Evolutionary conservation across 768 basidiomycete species (phyloP).

Genomic region (Tremella mesenterica): DNA sequence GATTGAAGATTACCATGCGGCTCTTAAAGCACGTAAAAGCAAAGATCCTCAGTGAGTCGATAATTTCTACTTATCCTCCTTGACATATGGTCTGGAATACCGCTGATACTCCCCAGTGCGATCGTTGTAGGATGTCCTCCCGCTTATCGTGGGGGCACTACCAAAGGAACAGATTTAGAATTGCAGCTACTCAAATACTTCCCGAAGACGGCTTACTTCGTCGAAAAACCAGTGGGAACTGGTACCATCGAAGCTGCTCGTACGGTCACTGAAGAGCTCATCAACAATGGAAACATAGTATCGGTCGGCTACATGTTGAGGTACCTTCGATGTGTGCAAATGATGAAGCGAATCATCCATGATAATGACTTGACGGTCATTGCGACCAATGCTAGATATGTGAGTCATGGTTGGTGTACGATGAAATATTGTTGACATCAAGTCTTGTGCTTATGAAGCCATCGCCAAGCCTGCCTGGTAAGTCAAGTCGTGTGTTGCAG

Average conservation of each 20-base stretch:
- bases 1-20: constrained; percentile 69
- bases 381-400: constrained; percentile 91
- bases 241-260: constrained; percentile 62
- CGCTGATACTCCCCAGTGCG: constrained; percentile 49
- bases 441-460: constrained; percentile 48
- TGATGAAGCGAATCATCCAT: constrained; percentile 91
- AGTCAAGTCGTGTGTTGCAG: not conserved
- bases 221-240: constrained; percentile 87
- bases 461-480: constrained; percentile 45
- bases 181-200: constrained; percentile 76
- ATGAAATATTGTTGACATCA: constrained; percentile 48
- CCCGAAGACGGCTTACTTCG: constrained; percentile 78
- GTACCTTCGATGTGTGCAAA: constrained; percentile 85
- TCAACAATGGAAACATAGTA: constrained; percentile 64
- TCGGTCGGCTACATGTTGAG: constrained; percentile 92
- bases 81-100: not conserved
- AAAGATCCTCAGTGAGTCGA: constrained; percentile 53
- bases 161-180: constrained; percentile 74
- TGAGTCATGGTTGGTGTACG: constrained; percentile 38
- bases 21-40: constrained; percentile 51
- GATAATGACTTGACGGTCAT: constrained; percentile 92
- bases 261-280: constrained; percentile 62
- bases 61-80: not conserved
- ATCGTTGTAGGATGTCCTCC: constrained; percentile 88
- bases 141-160: constrained; percentile 74